Evolutionary conservation across 495 filamentous ascomycete species (phyloP), one percentile per base, ranked within the genome.

Genomic region (Penicillium riverlandense): DNA sequence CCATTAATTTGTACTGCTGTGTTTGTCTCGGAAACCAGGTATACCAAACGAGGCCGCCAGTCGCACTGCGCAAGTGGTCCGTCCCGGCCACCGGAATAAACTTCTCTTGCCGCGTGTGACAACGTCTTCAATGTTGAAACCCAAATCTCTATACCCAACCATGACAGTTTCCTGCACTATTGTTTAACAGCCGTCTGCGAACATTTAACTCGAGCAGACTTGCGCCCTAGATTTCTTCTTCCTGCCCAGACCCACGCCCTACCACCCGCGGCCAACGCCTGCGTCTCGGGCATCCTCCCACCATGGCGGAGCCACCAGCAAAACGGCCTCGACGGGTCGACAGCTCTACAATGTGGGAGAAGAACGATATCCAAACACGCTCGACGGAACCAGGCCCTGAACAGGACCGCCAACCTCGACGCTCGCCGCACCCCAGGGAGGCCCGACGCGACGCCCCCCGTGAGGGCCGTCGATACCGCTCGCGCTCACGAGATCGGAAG

Each of bases 301-400:
- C 32, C 10, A 78, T 78, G 75, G 57, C 70, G 11, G 77, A 79
- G 40, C 77, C 73, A 16, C 71, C 74, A 37, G 53, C 71, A 33
- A 79, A 80, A 51, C 76, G 77, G 33, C 60, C 74, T 29, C 72
- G 74, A 41, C 68, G 73, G 12, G 65, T 65, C 12, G 74, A 79
- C 41, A 79, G 71, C 54, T 61, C 71, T 7, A 52, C 67, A 11
- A 79, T 75, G 72, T 77, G 73, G 73, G 75, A 79, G 37, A 64
- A 61, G 35, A 65, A 67, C 40, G 71, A 73, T 13, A 49, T 45
- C 31, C 44, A 50, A 11, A 47, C 54, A 9, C 59, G 51, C 32
- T 53, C 65, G 14, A 43, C 63, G 36, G 57, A 59, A 28, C 38
- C 57, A 47, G 55, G 54, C 11, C 53, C 59, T 37, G 67, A 67